phyloP scores from a whole-genome alignment of 805 yeast species.

The Ogataea wickerhamii region DNA sequence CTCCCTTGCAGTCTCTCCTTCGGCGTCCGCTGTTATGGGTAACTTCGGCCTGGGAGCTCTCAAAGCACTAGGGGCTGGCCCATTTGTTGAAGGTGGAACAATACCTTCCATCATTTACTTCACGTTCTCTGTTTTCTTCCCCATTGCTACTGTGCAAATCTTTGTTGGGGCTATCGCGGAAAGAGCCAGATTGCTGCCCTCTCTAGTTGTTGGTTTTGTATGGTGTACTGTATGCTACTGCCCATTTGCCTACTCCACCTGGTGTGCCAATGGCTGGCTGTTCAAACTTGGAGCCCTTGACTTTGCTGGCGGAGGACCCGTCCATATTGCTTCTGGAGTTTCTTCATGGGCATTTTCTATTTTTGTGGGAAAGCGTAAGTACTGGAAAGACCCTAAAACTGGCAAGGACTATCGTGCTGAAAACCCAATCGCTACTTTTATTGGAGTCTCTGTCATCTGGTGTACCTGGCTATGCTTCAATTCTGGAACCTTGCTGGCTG shows the following conservation, averaged over 20 bases:
- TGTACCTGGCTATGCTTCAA: constrained; percentile 50
- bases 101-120: constrained; percentile 46
- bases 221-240: constrained; percentile 44
- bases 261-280: constrained; percentile 45
- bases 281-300: constrained; percentile 41
- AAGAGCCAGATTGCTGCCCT: constrained; percentile 40
- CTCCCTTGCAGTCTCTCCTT: constrained; percentile 39
- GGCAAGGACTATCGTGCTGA: constrained; percentile 33
- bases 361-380: constrained; percentile 40
- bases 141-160: constrained; percentile 48
- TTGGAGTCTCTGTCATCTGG: constrained; percentile 46
- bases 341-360: constrained; percentile 42
- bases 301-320: constrained; percentile 51
- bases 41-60: constrained; percentile 40
- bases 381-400: constrained; percentile 30
- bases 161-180: constrained; percentile 45
- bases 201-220: constrained; percentile 37
- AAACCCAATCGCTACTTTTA: constrained; percentile 35
- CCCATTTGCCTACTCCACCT: constrained; percentile 45
- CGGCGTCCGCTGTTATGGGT: constrained; percentile 33
- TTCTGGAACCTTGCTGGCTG: constrained; percentile 41
- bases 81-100: constrained; percentile 42
- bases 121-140: constrained; percentile 42
- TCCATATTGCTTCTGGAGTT: constrained; percentile 43
- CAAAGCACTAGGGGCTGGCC: constrained; percentile 36